Conservation (phyloP, 805 yeast species). For the Wickerhamomyces hampshirensis region DNA sequence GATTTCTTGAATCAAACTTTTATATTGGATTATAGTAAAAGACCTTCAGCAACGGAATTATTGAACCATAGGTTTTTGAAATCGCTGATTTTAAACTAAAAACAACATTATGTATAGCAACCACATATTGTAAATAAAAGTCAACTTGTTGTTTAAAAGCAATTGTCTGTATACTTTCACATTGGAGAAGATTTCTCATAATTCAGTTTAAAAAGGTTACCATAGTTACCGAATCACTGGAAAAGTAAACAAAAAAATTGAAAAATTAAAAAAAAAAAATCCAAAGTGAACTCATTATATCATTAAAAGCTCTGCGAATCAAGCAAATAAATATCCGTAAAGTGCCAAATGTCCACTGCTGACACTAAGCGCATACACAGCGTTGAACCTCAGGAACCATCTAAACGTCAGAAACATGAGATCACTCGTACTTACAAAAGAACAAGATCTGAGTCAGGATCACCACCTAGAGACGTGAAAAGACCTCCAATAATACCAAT, state of each 20-base stretch:
- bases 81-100: conserved; percentile 10
- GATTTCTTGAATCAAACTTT: conserved; percentile 66
- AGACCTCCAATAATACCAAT: conserved; percentile 27
- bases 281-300: too few relatives aligned
- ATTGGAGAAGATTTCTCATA: too few relatives aligned
- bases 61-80: conserved; percentile 57
- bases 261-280: too few relatives aligned
- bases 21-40: conserved; percentile 63
- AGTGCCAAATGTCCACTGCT: neutral
- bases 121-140: too few relatives aligned
- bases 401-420: neutral
- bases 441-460: too few relatives aligned
- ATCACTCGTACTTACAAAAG: too few relatives aligned
- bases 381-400: neutral
- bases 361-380: neutral
- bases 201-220: too few relatives aligned
- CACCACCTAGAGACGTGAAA: too few relatives aligned
- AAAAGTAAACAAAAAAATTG: neutral
- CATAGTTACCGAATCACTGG: neutral
- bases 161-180: too few relatives aligned
- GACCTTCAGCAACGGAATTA: conserved; percentile 72
- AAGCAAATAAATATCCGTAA: neutral
- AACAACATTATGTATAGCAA: neutral
- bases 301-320: too few relatives aligned
- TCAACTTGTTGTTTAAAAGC: too few relatives aligned